phyloP scores from a whole-genome alignment of 768 basidiomycete genomes.

The Serendipita sp. region DNA sequence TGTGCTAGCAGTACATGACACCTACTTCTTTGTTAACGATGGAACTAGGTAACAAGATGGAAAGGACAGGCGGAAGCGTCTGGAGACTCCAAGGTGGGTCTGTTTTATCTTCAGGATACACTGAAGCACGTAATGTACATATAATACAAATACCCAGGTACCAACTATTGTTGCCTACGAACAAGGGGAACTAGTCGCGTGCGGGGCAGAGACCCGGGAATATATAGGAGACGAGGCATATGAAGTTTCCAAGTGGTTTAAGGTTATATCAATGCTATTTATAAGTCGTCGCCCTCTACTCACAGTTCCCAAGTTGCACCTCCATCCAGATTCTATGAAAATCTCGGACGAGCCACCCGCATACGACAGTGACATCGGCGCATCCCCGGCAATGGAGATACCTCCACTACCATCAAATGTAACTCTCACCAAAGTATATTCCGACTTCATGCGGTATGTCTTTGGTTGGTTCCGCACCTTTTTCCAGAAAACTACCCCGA shows the following conservation, averaged over 20 bases:
- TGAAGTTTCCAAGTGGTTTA: conserved; percentile 1
- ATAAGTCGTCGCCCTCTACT: not conserved
- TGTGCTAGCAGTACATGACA: not conserved
- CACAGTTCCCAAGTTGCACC: not conserved
- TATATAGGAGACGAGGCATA: not conserved
- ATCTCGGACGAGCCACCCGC: too few species aligned
- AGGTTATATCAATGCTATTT: not conserved
- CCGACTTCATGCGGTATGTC: not conserved
- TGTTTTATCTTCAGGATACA: not conserved
- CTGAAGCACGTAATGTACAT: too few species aligned
- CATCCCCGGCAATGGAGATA: not conserved
- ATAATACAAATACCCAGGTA: not conserved
- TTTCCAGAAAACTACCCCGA: not conserved
- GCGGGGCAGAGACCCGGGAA: not conserved
- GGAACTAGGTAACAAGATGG: conserved; percentile 1
- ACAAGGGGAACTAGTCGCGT: not conserved
- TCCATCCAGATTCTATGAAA: not conserved
- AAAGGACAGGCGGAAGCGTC: not conserved
- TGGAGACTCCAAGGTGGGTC: not conserved
- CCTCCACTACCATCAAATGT: conserved; percentile 1
- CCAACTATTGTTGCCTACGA: conserved; percentile 3
- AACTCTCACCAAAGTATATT: conserved; percentile 1
- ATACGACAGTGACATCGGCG: too few species aligned
- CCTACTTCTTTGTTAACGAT: not conserved
- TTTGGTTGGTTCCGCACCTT: not conserved